These are phyloP conservation scores for Pyracantha coccinea DNA, from an alignment of 331 rosid species.

Conservation along the genomic window DNA sequence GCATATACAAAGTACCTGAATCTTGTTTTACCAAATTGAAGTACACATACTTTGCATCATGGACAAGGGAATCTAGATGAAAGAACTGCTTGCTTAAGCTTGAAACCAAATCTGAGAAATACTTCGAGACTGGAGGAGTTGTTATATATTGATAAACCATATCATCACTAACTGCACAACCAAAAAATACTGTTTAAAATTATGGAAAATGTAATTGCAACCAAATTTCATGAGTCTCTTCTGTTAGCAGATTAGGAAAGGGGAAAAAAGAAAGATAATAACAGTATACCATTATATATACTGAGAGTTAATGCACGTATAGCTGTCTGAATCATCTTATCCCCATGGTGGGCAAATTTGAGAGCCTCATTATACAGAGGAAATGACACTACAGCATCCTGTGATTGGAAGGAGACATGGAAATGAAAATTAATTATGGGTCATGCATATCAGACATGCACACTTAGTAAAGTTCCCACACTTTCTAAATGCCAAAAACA, in stretches of 20 bases:
- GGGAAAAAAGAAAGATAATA: not conserved
- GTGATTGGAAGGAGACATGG: conserved; percentile 17
- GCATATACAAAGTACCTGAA: not conserved
- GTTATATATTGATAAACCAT: conserved; percentile 53
- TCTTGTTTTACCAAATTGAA: not conserved
- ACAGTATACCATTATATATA: conserved; percentile 48
- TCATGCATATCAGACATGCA: not conserved
- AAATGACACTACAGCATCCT: conserved; percentile 75
- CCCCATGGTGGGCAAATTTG: conserved; percentile 64
- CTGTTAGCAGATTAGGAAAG: not conserved
- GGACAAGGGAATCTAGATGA: conserved; percentile 44
- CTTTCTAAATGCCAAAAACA: not conserved
- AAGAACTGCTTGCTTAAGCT: conserved; percentile 48
- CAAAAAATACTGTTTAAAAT: conserved; percentile 26
- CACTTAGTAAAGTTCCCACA: not conserved
- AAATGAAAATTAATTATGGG: not conserved
- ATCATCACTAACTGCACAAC: conserved; percentile 66
- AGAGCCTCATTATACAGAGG: conserved; percentile 78
- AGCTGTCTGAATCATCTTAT: conserved; percentile 77
- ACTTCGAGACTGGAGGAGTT: conserved; percentile 63
- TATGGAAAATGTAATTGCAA: conserved; percentile 22
- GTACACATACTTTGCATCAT: conserved; percentile 40
- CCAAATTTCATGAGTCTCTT: not conserved
- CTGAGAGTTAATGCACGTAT: conserved; percentile 63
- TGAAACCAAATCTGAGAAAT: conserved; percentile 58